Base-by-base conservation (phyloP, 164 flowering plant genomes). In the Cinnamomum micranthum region DNA sequence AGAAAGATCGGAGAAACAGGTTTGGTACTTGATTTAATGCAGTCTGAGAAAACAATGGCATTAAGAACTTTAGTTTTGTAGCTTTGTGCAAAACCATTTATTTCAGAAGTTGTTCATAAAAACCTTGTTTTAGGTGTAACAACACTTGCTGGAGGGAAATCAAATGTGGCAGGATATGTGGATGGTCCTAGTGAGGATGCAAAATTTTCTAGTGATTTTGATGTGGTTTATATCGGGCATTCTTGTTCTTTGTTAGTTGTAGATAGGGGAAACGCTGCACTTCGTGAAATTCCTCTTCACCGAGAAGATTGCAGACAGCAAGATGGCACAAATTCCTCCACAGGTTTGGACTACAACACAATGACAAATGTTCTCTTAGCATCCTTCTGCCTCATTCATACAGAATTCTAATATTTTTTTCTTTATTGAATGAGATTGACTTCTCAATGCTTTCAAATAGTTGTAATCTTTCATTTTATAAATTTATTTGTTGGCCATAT, bases 161-260 rank as follows among this genome's bases (percentile, higher is more conserved):
- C 99, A 75, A 96, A 87, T 84, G 85, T 88, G 68, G 89, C 95
- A 47, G 99, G 99, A 27, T 94, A 86, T 76, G 86, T 91, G 65
- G 99, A 94, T 85, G 99, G 99, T 41, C 97, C 99, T 9, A 88
- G 99, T 82, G 99, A 96, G 78, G 93, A 94, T 86, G 97, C 99
- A 20, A 87, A 91, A 82, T 96, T 96, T 81, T 96, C 98, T 12
- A 84, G 71, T 80, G 97, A 94, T 85, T 96, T 96, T 83, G 98
- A 94, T 81, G 89, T 96, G 77, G 82, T 96, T 17, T 96, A 92
- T 86, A 85, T 88, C 72, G 84, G 86, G 35, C 85, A 87, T 7
- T 92, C 97, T 60, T 96, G 99, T 82, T 94, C 98, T 20, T 80
- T 96, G 75, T 78, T 96, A 75, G 99, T 96, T 77, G 78, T 94